phyloP scores from a whole-genome alignment of 2,329 filamentous ascomycete species.

The Botryosphaeria dothidea region DNA sequence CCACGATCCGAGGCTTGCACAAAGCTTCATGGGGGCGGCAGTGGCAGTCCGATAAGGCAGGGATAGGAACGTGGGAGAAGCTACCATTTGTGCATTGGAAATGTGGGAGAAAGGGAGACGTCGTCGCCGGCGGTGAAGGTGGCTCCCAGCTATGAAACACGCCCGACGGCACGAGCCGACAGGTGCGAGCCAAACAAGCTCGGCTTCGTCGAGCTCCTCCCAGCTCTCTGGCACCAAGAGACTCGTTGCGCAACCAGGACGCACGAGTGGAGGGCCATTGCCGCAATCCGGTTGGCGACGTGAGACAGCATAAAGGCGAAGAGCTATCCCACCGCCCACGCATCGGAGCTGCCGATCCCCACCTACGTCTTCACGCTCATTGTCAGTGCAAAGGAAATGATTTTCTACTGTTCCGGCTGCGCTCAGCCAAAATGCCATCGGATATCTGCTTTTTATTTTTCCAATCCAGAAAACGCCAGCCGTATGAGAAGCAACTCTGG shows the following conservation, averaged over 20 bases:
- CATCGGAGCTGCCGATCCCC: neutral
- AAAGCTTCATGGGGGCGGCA: neutral
- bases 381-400: neutral
- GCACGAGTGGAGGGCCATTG: neutral
- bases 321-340: neutral
- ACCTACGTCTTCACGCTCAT: neutral
- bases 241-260: neutral
- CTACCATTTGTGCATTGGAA: neutral
- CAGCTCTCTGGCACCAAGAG: neutral
- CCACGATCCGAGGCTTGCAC: neutral
- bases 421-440: neutral
- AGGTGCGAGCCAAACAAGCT: neutral
- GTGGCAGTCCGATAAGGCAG: neutral
- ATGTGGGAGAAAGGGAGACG: neutral
- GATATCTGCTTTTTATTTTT: conserved; percentile 4
- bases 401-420: neutral
- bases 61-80: neutral
- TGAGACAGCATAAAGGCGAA: neutral
- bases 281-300: neutral
- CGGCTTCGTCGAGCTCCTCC: neutral
- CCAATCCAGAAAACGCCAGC: neutral
- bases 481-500: neutral
- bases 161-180: neutral
- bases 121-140: conserved; percentile 1
- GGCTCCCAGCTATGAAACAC: neutral